Base-by-base conservation (phyloP, 2,329 filamentous ascomycete genomes). In the Xylariaceae sp. region DNA sequence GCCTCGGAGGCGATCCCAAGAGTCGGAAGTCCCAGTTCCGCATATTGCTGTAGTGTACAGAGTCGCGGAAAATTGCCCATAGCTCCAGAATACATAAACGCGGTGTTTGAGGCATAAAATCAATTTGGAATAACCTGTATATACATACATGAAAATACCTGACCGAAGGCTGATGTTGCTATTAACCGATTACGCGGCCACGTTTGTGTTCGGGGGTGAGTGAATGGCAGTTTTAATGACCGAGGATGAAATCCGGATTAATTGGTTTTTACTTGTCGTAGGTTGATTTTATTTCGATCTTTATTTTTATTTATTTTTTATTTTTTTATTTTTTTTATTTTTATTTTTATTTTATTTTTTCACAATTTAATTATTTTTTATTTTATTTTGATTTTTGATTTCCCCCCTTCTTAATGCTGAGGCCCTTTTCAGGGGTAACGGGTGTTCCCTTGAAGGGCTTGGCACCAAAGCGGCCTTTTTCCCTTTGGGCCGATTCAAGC, bases 21-120 rank as follows among this genome's bases (percentile, higher is more conserved):
- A 48, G 50, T 53, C 60, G 60, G 60, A 62, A 51, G 57, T 40
- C 44, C n/a, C 40, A 54, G 45, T 50, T 62, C 60, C 60, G 54
- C 40, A 56, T 41, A 48, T 56, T 40, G 52, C 40, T 19, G 42
- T 26, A 26, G 23, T 21, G 51, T 32, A 44, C 52, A 54, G 5
- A 37, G 14, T 37, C 14, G 23, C 23, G 23, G 23, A n/a, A n/a
- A n/a, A n/a, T n/a, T n/a, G n/a, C n/a, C n/a, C n/a, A n/a, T n/a
- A n/a, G 23, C 23, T 26, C 4, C 23, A 26, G 32, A 37, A 37
- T 12, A 10, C 6, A 10, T 29, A 37, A 16, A 37, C 6, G 7
- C 32, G 5, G 14, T 12, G 3, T 37, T 37, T 10, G 14, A 37
- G n/a, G n/a, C n/a, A 37, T 37, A 37, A 10, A 37, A 12, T 37